Percentiles rank a stretch among this genome's conserved stretches.
Evolutionary conservation across 129 eudicot genomes (phyloP).

Genomic region (Arctium lappa): DNA sequence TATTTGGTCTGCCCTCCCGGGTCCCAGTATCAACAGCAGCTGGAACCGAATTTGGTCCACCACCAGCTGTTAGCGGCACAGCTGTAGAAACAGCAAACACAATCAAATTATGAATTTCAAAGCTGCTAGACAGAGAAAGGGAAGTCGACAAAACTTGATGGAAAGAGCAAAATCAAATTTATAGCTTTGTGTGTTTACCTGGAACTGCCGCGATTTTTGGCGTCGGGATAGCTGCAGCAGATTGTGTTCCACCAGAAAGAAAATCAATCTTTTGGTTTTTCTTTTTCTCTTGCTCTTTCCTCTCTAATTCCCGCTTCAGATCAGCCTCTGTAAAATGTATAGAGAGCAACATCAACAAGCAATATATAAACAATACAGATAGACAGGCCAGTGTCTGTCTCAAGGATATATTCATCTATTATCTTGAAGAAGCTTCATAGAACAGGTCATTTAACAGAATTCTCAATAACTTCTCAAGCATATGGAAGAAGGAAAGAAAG

Average conservation of each 20-base stretch:
- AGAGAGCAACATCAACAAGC: background rate
- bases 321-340: constrained; percentile 64
- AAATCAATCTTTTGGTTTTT: constrained; percentile 79
- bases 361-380: background rate
- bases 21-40: constrained; percentile 40
- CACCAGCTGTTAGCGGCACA: constrained; percentile 39
- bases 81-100: constrained; percentile 38
- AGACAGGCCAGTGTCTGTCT: too few species aligned
- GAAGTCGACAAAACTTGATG: background rate
- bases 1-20: constrained; percentile 76
- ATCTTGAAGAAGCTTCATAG: too few species aligned
- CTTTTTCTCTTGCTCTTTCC: constrained; percentile 90
- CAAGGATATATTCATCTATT: too few species aligned
- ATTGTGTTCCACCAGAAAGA: constrained; percentile 72
- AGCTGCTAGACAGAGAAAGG: background rate
- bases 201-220: constrained; percentile 53
- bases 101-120: background rate
- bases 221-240: constrained; percentile 43
- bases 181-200: constrained; percentile 34
- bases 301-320: constrained; percentile 76
- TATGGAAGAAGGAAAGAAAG: background rate
- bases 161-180: background rate
- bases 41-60: constrained; percentile 40
- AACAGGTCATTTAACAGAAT: too few species aligned
- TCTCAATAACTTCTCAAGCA: too few species aligned